phyloP scores from a whole-genome alignment of 768 basidiomycete genomes.

The Solioccasus polychromus region DNA sequence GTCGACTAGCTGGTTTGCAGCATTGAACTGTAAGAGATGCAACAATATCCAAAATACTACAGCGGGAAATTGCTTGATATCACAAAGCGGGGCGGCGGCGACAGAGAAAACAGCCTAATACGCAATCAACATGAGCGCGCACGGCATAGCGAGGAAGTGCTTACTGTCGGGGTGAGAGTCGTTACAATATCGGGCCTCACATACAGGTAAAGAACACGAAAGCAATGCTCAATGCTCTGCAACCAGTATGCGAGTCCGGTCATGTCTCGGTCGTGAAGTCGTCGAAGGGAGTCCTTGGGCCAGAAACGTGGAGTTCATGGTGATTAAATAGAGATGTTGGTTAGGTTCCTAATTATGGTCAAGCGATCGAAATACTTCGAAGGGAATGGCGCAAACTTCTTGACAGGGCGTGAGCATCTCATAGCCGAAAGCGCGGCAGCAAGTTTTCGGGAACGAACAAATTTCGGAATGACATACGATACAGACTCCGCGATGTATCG shows the following conservation, averaged over 20 bases:
- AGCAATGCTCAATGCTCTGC: constrained; percentile 7
- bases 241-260: constrained; percentile 10
- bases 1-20: constrained; percentile 41
- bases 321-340: constrained; percentile 20
- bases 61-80: constrained; percentile 20
- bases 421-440: not conserved
- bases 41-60: constrained; percentile 45
- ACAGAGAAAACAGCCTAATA: constrained; percentile 34
- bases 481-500: not conserved
- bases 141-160: not conserved
- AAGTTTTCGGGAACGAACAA: not conserved
- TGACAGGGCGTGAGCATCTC: not conserved
- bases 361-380: constrained; percentile 7
- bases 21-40: constrained; percentile 44
- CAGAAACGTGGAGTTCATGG: not conserved
- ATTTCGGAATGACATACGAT: not conserved
- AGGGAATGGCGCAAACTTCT: not conserved
- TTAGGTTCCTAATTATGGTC: constrained; percentile 3
- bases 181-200: constrained; percentile 26
- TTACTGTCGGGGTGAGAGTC: constrained; percentile 28
- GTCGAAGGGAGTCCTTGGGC: constrained; percentile 3
- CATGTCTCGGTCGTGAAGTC: constrained; percentile 24
- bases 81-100: constrained; percentile 32
- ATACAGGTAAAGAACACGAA: constrained; percentile 23
- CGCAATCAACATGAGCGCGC: not conserved